Evolutionary conservation across 306 rosid species (phyloP), one percentile per base, ranked within the genome.

Genomic region (Cicer arietinum): DNA sequence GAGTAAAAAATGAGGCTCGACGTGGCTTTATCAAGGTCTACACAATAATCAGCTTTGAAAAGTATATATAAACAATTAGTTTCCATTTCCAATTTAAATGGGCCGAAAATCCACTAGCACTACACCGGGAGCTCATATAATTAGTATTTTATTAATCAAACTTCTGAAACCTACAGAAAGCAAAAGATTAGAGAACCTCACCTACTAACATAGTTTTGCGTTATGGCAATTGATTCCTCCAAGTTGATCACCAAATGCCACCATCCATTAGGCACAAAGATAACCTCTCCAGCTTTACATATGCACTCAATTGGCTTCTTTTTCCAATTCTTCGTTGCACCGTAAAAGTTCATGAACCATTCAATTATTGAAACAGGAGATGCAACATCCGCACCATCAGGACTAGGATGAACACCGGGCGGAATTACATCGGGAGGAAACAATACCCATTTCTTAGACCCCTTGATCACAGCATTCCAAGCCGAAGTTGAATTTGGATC

Each of bases 301-400:
- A 94, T 74, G 60, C 97, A 90, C 81, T 94, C 98, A 61, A 91
- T 76, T 53, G 97, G 98, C 47, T 78, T 91, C 89, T 79, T 94
- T 77, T 82, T 85, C 96, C 93, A 89, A 81, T 60, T 84, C 82
- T 86, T 90, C 0, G 96, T 88, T 48, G 90, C 81, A 10, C 89
- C 86, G 51, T 94, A 94, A 45, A 94, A 94, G 88, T 94, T 91
- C 98, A 94, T 94, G 87, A 94, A 94, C 98, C 98, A 94, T 80
- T 94, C 98, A 17, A 84, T 88, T 71, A 94, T 91, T 7, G 98
- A 94, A 77, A 94, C 94, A 4, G 98, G 97, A 41, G 96, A 91
- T 9, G 96, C 97, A 22, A 94, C 98, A 79, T 91, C 96, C 0
- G 96, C 86, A 10, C 98, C 98, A 75, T 91, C 98, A 0, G 96